Evolutionary conservation across 768 basidiomycete species (phyloP).

Genomic region (Rhizopogon rudus): DNA sequence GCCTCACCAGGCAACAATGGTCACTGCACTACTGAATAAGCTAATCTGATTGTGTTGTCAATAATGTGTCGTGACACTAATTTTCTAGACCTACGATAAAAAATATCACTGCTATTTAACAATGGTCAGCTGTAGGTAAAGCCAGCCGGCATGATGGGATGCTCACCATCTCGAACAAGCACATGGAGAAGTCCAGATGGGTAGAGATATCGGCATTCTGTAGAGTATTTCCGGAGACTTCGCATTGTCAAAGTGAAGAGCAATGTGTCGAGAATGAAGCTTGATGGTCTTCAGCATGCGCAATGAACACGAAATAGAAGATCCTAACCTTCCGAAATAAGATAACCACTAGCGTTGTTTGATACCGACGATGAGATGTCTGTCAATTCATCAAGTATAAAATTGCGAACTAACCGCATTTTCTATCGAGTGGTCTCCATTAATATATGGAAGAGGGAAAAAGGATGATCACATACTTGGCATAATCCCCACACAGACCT

Average conservation of each 20-base stretch:
- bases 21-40: not conserved
- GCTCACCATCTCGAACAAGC: slow-evolving; percentile 21
- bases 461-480: slow-evolving; percentile 8
- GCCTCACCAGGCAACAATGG: slow-evolving; percentile 3
- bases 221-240: slow-evolving; percentile 3
- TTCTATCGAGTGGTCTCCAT: not conserved
- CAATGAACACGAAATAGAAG: not conserved
- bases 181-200: slow-evolving; percentile 9
- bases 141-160: not conserved
- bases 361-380: not conserved
- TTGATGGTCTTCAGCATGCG: not conserved
- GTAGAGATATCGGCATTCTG: not conserved
- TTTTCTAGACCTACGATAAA: not conserved
- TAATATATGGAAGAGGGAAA: not conserved
- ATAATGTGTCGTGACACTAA: too few relatives aligned
- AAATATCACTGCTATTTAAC: slow-evolving; percentile 2
- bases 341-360: slow-evolving; percentile 2
- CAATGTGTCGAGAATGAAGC: slow-evolving; percentile 12
- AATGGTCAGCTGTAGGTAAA: not conserved
- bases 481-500: slow-evolving; percentile 7
- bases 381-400: not conserved
- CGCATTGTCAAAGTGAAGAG: slow-evolving; percentile 1
- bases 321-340: slow-evolving; percentile 4
- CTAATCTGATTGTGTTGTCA: not conserved
- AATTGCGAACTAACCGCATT: not conserved